Conservation (phyloP, 176 grass and related monocot species). For the Stipa capillata region DNA sequence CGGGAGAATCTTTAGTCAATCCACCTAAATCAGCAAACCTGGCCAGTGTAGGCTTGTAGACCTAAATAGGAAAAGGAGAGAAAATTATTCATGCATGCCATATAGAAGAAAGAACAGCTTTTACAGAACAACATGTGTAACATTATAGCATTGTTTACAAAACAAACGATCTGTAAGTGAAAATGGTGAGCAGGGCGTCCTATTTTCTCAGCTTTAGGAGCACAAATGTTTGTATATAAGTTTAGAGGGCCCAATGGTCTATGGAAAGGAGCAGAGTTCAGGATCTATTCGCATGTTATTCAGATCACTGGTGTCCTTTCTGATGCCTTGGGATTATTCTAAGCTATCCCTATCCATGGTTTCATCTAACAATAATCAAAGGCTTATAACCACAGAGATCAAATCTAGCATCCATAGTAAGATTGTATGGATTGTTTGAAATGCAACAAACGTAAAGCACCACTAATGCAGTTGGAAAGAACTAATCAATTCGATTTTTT, state of each 20-base stretch:
- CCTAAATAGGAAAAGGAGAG: slow-evolving; percentile 42
- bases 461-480: not conserved
- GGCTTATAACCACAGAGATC: not conserved
- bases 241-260: not conserved
- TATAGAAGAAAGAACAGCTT: not conserved
- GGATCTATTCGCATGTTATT: not conserved
- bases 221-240: not conserved
- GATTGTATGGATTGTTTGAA: not conserved
- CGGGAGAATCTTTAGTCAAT: slow-evolving; percentile 53
- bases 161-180: not conserved
- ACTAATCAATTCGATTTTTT: not conserved
- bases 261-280: not conserved
- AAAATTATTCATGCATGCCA: not conserved
- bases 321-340: not conserved
- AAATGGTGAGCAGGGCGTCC: not conserved
- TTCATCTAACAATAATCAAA: not conserved
- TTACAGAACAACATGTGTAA: not conserved
- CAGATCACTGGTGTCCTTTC: not conserved
- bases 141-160: not conserved
- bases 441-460: slow-evolving; percentile 1
- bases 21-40: slow-evolving; percentile 93
- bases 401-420: not conserved
- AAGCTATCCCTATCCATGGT: not conserved
- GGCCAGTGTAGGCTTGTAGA: slow-evolving; percentile 76
- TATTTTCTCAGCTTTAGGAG: not conserved